A percentile compares a stretch with the other conserved stretches of the same genome.
Conservation (phyloP, 805 yeast genomes). For the Ogataea nitratoaversa region DNA sequence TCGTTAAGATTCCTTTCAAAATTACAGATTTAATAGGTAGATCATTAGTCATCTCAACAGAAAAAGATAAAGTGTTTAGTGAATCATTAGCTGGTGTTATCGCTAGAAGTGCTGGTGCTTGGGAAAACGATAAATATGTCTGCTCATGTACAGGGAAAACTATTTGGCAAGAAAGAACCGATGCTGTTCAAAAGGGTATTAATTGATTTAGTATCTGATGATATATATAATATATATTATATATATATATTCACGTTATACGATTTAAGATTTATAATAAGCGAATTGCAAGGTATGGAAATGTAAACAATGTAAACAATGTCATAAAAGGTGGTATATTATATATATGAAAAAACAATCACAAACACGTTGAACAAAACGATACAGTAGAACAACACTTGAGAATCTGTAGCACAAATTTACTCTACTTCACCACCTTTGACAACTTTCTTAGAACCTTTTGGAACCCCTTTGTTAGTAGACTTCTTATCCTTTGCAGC, state of each 20-base stretch:
- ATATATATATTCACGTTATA: no score
- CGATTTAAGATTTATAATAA: no score
- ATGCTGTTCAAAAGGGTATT: constrained; percentile 62
- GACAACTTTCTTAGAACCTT: background rate
- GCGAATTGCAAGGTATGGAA: no score
- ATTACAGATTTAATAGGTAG: constrained; percentile 70
- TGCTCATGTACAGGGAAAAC: constrained; percentile 96
- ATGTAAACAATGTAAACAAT: no score
- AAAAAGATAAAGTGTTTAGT: constrained; percentile 35
- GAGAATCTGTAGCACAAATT: no score
- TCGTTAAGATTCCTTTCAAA: constrained; percentile 41
- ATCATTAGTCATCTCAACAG: constrained; percentile 45
- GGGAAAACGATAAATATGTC: constrained; percentile 93
- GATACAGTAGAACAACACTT: no score
- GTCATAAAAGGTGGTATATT: no score
- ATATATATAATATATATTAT: background rate
- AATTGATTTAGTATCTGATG: constrained; percentile 10
- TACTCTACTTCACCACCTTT: no score
- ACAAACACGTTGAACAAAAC: no score
- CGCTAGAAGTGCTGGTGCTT: constrained; percentile 94
- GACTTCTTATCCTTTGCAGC: no score
- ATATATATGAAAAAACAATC: no score
- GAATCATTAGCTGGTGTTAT: constrained; percentile 75
- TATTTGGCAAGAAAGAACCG: constrained; percentile 89
- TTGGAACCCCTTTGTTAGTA: no score